Evolutionary conservation across 2,329 filamentous ascomycete genomes (phyloP).

Genomic region (Herpotrichia juniperi): DNA sequence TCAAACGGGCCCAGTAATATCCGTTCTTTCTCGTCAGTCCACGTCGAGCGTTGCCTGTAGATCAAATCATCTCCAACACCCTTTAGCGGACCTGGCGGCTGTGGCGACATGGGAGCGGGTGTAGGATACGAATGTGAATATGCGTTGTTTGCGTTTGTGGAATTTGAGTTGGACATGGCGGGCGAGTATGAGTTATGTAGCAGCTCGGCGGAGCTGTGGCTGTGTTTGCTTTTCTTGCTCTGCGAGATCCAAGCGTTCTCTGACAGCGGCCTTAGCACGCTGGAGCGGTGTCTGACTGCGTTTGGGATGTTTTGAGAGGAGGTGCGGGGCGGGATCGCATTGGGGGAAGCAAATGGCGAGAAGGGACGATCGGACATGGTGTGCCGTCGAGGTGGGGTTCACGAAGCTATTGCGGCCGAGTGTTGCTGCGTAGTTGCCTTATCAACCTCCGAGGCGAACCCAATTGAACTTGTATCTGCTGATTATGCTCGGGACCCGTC

Average conservation of each 20-base stretch:
- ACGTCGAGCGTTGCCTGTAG: conserved; percentile 55
- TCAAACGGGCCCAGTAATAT: conserved; percentile 80
- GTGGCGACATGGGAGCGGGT: conserved; percentile 37
- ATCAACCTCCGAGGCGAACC: neutral
- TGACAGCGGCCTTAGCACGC: conserved; percentile 44
- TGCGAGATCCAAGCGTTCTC: conserved; percentile 48
- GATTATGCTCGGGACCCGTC: too few species aligned
- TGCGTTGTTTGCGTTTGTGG: conserved; percentile 8
- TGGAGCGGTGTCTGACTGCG: conserved; percentile 30
- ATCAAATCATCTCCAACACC: conserved; percentile 47
- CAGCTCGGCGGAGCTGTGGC: conserved; percentile 27
- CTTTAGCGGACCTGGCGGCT: conserved; percentile 29
- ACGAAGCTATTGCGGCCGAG: neutral
- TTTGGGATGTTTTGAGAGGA: conserved; percentile 42
- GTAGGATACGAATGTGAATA: conserved; percentile 32
- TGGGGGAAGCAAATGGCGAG: conserved; percentile 43
- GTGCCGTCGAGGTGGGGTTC: neutral
- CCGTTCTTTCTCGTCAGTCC: conserved; percentile 77
- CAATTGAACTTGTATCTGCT: too few species aligned
- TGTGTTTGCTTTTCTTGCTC: conserved; percentile 46
- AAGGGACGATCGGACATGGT: conserved; percentile 21
- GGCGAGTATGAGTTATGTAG: conserved; percentile 9
- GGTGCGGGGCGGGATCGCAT: conserved; percentile 48
- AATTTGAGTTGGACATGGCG: conserved; percentile 12
- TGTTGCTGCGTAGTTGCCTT: neutral